Evolutionary conservation across 1,139 yeast species (phyloP).

Genomic region (Suhomyces coccinellae): DNA sequence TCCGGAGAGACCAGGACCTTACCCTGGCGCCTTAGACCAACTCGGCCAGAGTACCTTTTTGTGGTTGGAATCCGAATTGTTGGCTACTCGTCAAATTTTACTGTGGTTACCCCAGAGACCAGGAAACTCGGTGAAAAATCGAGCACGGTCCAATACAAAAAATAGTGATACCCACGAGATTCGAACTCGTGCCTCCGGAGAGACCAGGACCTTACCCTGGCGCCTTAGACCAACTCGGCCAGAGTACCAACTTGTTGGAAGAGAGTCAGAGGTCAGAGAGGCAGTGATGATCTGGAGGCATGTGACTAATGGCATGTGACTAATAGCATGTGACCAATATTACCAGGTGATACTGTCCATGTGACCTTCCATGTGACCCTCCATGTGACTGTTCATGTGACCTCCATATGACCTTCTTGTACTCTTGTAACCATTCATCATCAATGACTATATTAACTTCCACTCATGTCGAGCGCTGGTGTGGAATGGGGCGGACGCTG

Average conservation of each 20-base stretch:
- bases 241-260: slow-evolving; percentile 36
- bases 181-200: slow-evolving; percentile 61
- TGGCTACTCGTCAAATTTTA: not conserved
- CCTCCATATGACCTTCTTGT: too few species aligned
- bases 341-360: too few species aligned
- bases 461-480: too few species aligned
- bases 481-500: not conserved
- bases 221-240: slow-evolving; percentile 54
- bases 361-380: not conserved
- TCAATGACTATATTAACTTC: too few species aligned
- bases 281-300: not conserved
- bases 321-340: too few species aligned
- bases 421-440: too few species aligned
- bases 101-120: slow-evolving; percentile 1
- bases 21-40: slow-evolving; percentile 53
- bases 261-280: too few species aligned
- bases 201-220: slow-evolving; percentile 57
- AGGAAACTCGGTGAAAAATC: not conserved
- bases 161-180: slow-evolving; percentile 52
- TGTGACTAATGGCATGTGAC: not conserved
- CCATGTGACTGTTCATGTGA: not conserved
- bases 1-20: too few species aligned
- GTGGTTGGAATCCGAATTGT: not conserved
- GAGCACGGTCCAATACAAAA: not conserved
- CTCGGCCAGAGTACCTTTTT: slow-evolving; percentile 43